These are phyloP conservation scores for Tetrapisispora arboricola DNA, from an alignment of 805 yeast species.

Conservation along the genomic window DNA sequence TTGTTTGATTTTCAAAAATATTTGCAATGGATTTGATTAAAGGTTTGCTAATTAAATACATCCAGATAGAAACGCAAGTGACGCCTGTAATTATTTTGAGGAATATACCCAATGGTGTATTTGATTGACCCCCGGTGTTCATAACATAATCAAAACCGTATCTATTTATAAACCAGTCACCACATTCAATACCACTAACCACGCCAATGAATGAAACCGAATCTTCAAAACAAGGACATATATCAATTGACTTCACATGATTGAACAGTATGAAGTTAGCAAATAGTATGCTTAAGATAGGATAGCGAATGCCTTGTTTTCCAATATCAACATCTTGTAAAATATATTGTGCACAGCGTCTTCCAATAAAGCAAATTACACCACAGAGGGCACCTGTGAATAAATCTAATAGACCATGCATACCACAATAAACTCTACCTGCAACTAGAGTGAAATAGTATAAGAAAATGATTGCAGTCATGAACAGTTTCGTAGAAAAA, in stretches of 20 bases:
- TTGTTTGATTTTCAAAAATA: slow-evolving; percentile 18
- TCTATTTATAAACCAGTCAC: slow-evolving; percentile 41
- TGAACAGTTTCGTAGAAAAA: slow-evolving; percentile 3
- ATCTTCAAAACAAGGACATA: slow-evolving; percentile 95
- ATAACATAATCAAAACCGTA: slow-evolving; percentile 21
- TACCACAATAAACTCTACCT: slow-evolving; percentile 91
- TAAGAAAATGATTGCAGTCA: slow-evolving; percentile 19
- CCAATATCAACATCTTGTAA: neutral
- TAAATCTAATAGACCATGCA: slow-evolving; percentile 90
- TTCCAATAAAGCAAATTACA: slow-evolving; percentile 34
- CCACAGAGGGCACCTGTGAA: slow-evolving; percentile 60
- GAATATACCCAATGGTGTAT: slow-evolving; percentile 32
- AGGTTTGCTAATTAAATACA: slow-evolving; percentile 53
- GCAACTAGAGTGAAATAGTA: slow-evolving; percentile 59
- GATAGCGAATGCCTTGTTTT: slow-evolving; percentile 24
- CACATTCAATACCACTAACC: slow-evolving; percentile 62
- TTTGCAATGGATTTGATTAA: slow-evolving; percentile 31
- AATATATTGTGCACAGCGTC: slow-evolving; percentile 22
- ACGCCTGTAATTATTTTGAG: slow-evolving; percentile 42
- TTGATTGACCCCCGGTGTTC: slow-evolving; percentile 8
- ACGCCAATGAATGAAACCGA: slow-evolving; percentile 91
- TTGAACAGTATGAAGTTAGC: slow-evolving; percentile 46
- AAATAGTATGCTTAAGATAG: slow-evolving; percentile 31
- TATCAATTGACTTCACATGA: slow-evolving; percentile 85
- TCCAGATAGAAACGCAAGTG: slow-evolving; percentile 58